Base-by-base conservation (phyloP, 2,329 filamentous ascomycete genomes). In the Colletotrichum sp. region DNA sequence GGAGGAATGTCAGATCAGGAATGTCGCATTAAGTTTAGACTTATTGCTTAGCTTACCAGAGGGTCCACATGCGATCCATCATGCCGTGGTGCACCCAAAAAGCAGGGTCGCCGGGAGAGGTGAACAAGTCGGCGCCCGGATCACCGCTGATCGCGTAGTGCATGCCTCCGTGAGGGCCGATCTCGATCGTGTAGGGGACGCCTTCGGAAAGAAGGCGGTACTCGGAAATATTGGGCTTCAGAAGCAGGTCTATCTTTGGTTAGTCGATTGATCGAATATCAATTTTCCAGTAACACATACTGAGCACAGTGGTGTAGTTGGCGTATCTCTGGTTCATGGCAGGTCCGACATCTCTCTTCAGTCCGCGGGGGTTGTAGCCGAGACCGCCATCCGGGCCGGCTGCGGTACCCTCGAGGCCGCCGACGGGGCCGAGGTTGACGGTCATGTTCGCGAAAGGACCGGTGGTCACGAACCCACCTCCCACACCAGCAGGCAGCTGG, bases 401-500 rank as follows among this genome's bases (percentile, higher is more conserved):
- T 2, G 64, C 66, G 0, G 75, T 76, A 5, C 77, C 79, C 16
- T 71, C 62, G 10, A 81, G 64, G 18, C 79, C 79, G 26, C 78
- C 78, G 21, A 83, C 79, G 12, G 84, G 83, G 6, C 84, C 84
- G 24, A 86, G 78, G 71, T 83, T 83, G 63, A 85, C 79, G 1
- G 79, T 81, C 78, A 83, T 81, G 77, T 84, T 84, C n/a, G 80
- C 81, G 5, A 90, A 84, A 0, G 89, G 88, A 1, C 88, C 88
- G 4, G 82, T 85, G 10, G 79, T 82, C 2, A 91, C 83, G 79
- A 86, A 91, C 8, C 90, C 89, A 62, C 90, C 90, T n/a, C 90
- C 90, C 0, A 83, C 82, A 26, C 88, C 89, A 34, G 75, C 71
- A 1, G 78, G 77, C 12, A 79, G 69, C 24, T 77, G 69, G 3